Percentiles rank a stretch among this genome's conserved stretches.
Evolutionary conservation across 345 rosid genomes (phyloP).

Genomic region (Corymbia maculata): DNA sequence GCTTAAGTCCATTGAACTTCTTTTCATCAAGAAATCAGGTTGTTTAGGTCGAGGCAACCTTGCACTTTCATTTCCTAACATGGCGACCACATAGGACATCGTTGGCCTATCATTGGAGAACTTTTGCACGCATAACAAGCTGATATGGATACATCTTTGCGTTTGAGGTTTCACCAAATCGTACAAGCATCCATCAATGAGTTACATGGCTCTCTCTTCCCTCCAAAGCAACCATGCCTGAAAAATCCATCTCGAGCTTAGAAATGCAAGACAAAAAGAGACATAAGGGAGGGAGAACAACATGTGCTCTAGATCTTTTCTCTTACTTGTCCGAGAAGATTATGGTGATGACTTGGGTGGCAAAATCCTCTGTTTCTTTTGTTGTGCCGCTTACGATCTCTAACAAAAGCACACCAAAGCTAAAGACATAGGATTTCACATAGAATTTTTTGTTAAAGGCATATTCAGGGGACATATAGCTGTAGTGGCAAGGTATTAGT

Average conservation of each 20-base stretch:
- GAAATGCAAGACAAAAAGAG: background rate
- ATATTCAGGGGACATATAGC: background rate
- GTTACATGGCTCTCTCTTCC: background rate
- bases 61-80: background rate
- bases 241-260: background rate
- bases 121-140: conserved; percentile 16
- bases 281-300: background rate
- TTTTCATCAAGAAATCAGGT: conserved; percentile 9
- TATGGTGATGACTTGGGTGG: too few relatives aligned
- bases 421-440: too few relatives aligned
- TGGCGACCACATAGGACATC: background rate
- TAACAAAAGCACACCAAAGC: too few relatives aligned
- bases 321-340: conserved; percentile 2
- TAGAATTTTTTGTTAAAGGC: background rate
- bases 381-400: too few relatives aligned
- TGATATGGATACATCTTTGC: background rate
- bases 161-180: background rate
- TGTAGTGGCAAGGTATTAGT: background rate
- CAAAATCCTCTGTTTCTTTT: too few relatives aligned
- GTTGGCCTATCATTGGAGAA: conserved; percentile 10
- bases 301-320: background rate
- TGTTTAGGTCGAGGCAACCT: background rate
- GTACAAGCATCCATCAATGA: background rate
- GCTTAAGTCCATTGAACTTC: background rate
- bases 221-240: background rate